These are phyloP conservation scores for Chaetoceros muelleri DNA, from an alignment of 108 stramenopile genomes.

Conservation along the genomic window DNA sequence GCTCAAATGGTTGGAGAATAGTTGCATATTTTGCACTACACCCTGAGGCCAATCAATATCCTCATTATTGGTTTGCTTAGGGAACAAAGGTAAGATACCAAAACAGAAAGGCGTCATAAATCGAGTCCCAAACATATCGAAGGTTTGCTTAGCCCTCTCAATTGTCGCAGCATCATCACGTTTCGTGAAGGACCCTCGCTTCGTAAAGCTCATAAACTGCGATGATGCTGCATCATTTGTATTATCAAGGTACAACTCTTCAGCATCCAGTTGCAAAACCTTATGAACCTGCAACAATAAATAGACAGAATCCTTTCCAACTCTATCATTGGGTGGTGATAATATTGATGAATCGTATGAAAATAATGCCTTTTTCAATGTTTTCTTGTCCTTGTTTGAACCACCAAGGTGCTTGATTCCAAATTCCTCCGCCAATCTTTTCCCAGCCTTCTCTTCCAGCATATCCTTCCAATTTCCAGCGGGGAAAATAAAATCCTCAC, in stretches of 20 bases:
- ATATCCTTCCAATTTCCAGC: constrained; percentile 61
- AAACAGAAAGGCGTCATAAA: constrained; percentile 60
- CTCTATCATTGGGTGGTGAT: constrained; percentile 4
- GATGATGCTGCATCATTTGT: not conserved
- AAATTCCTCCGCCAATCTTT: not conserved
- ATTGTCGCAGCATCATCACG: not conserved
- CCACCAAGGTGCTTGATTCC: not conserved
- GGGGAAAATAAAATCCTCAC: constrained; percentile 78
- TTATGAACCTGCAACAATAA: constrained; percentile 60
- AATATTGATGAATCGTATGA: constrained; percentile 43
- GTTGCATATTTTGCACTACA: constrained; percentile 23
- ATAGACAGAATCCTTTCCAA: constrained; percentile 19
- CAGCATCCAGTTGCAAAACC: constrained; percentile 21
- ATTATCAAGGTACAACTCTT: constrained; percentile 11
- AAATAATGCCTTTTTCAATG: constrained; percentile 65
- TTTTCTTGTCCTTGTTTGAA: not conserved
- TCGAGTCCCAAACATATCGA: constrained; percentile 36
- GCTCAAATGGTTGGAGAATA: constrained; percentile 30
- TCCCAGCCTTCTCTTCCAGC: constrained; percentile 10
- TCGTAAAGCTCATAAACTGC: not conserved
- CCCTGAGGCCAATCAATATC: constrained; percentile 38
- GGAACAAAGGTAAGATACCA: constrained; percentile 39
- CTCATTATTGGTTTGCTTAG: not conserved
- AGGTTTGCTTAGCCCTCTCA: constrained; percentile 14
- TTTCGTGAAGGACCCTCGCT: not conserved